phyloP scores from a whole-genome alignment of 768 basidiomycete genomes.

The Amanita pallidorosea region DNA sequence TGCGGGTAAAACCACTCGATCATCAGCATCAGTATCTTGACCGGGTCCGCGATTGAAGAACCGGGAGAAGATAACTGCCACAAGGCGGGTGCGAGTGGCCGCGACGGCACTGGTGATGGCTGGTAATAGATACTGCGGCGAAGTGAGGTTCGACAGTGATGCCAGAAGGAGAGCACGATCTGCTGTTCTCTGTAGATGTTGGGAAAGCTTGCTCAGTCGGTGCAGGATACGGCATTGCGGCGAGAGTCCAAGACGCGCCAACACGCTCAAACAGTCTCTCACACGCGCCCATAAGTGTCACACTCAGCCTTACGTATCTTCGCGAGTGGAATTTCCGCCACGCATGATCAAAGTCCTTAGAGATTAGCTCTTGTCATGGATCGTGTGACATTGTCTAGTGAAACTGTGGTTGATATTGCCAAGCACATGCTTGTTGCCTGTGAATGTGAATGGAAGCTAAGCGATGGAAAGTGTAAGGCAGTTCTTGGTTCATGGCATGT shows the following conservation, averaged over 20 bases:
- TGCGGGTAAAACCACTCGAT: constrained; percentile 11
- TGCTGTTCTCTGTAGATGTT: constrained; percentile 12
- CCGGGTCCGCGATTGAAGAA: constrained; percentile 33
- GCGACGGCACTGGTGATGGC: constrained; percentile 41
- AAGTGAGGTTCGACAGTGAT: constrained; percentile 35
- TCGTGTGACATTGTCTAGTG: neutral
- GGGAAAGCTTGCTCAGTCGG: constrained; percentile 9
- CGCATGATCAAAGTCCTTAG: too few relatives aligned
- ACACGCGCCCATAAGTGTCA: neutral
- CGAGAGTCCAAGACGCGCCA: too few relatives aligned
- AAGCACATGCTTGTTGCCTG: neutral
- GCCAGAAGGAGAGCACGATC: constrained; percentile 39
- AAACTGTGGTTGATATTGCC: neutral
- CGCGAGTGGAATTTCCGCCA: neutral
- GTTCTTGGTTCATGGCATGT: constrained; percentile 3
- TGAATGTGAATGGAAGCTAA: constrained; percentile 4
- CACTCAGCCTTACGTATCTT: neutral
- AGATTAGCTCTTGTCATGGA: neutral
- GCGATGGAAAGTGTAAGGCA: neutral
- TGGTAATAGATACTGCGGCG: constrained; percentile 45
- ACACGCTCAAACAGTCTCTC: neutral
- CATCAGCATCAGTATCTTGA: neutral
- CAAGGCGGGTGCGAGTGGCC: constrained; percentile 36
- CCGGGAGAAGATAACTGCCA: constrained; percentile 56
- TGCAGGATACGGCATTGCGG: neutral